Base-by-base conservation (phyloP, 2,329 filamentous ascomycete species). In the Tolypocladium tundrense region DNA sequence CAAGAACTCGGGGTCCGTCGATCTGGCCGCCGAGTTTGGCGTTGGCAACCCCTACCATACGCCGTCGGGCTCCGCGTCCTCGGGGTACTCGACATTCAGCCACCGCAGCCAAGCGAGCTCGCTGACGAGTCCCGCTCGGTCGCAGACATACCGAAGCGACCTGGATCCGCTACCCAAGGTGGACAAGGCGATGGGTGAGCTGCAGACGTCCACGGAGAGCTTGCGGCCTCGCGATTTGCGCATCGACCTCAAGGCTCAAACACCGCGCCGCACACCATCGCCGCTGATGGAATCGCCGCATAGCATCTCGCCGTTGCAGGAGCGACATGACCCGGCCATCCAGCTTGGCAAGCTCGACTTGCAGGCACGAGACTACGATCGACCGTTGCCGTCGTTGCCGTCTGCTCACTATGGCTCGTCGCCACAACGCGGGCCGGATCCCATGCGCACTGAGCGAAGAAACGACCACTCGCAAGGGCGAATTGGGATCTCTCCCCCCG, bases 41-140 rank as follows among this genome's bases (percentile, higher is more conserved):
- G 69, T 77, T 31, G 78, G 81, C 40, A 87, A 87, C 63, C 81
- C 84, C 0, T 87, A 88, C 64, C 85, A 89, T 64, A 79, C 81
- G 4, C 75, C 83, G 0, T 83, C 84, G 1, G 80, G 82, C 60
- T 90, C 87, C 2, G 79, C 81, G 33, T 86, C 85, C 0, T 90
- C 87, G 0, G 84, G 81, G 21, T 79, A 79, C 51, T 89, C 86
- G 2, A 80, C 77, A 1, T 80, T 78, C 43, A 87, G 84, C 57
- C 78, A 79, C 11, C 72, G 71, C 1, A 83, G 83, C 64, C 80
- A 81, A 60, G 73, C 80, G 1, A 88, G 86, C 65, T 87, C 86
- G 9, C 77, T 79, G 60, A 85, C 84, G 19, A 73, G 70, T 57
- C 70, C 71, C 9, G 64, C 68, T 8, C 70, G 70, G 48, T 72